These are phyloP conservation scores for Theobroma grandiflorum DNA, from an alignment of 441 rosid genomes.

Conservation along the genomic window DNA sequence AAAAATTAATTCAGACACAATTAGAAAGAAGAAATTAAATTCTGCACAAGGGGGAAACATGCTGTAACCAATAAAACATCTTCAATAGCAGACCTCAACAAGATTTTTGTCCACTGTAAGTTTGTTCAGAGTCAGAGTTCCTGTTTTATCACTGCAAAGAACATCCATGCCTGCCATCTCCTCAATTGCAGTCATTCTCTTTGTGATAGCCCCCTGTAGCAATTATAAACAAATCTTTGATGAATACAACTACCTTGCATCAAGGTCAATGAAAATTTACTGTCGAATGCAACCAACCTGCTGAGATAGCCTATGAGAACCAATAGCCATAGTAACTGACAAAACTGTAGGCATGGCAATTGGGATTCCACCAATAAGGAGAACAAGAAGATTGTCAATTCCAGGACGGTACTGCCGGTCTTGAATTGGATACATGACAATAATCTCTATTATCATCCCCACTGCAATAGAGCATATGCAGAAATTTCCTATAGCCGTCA, in stretches of 20 bases:
- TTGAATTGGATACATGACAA: slow-evolving; percentile 97
- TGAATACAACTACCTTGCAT: slow-evolving; percentile 26
- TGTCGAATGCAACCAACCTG: slow-evolving; percentile 60
- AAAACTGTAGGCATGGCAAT: slow-evolving; percentile 98
- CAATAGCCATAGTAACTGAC: slow-evolving; percentile 97
- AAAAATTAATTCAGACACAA: slow-evolving; percentile 26
- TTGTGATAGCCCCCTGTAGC: slow-evolving; percentile 92
- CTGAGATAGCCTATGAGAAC: slow-evolving; percentile 90
- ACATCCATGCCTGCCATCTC: slow-evolving; percentile 99
- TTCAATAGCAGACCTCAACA: slow-evolving; percentile 64
- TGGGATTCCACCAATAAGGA: slow-evolving; percentile 97
- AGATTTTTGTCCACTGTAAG: slow-evolving; percentile 93
- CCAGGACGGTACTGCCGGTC: slow-evolving; percentile 90
- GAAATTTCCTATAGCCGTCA: slow-evolving; percentile 97
- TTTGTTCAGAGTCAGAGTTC: slow-evolving; percentile 89
- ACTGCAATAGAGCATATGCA: slow-evolving; percentile 95
- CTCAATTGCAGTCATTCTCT: slow-evolving; percentile 98
- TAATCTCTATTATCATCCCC: slow-evolving; percentile 91
- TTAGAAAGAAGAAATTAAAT: slow-evolving; percentile 25
- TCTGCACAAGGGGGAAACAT: not conserved
- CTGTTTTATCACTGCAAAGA: slow-evolving; percentile 97
- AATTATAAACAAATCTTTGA: slow-evolving; percentile 21
- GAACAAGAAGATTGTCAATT: slow-evolving; percentile 93
- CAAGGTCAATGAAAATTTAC: slow-evolving; percentile 12
- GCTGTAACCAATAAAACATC: slow-evolving; percentile 18